phyloP scores from a whole-genome alignment of 495 filamentous ascomycete genomes.

The Aspergillus hancockii region DNA sequence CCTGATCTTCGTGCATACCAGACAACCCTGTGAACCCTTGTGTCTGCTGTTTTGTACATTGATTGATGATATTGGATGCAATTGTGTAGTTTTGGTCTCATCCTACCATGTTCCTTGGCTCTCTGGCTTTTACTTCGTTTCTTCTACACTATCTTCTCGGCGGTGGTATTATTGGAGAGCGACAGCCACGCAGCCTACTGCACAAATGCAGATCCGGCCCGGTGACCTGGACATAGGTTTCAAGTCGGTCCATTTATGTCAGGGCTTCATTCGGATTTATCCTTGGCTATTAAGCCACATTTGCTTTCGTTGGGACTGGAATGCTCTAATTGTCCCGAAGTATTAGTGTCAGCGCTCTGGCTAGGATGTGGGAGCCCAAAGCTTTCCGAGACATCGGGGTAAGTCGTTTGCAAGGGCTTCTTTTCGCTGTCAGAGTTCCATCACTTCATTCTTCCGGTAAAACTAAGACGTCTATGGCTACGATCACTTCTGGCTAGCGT shows the following conservation, averaged over 20 bases:
- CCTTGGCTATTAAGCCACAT: slow-evolving; percentile 16
- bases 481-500: slow-evolving; percentile 3
- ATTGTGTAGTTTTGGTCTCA: not conserved
- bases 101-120: not conserved
- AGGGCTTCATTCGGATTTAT: slow-evolving; percentile 9
- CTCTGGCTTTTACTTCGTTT: not conserved
- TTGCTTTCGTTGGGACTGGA: slow-evolving; percentile 7
- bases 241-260: slow-evolving; percentile 15
- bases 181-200: slow-evolving; percentile 10
- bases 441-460: not conserved
- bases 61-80: not conserved
- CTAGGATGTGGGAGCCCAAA: slow-evolving; percentile 10
- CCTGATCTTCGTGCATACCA: slow-evolving; percentile 20
- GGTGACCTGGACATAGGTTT: slow-evolving; percentile 17
- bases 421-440: not conserved
- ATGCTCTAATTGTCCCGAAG: slow-evolving; percentile 13
- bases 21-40: slow-evolving; percentile 6
- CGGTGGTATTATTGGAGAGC: slow-evolving; percentile 6
- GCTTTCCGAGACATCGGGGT: slow-evolving; percentile 23
- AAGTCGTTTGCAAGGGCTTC: slow-evolving; percentile 21
- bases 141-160: not conserved
- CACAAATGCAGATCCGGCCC: slow-evolving; percentile 14
- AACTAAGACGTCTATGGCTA: slow-evolving; percentile 4
- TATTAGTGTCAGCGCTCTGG: slow-evolving; percentile 2
- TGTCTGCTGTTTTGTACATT: slow-evolving; percentile 1